Evolutionary conservation across 257 asterid species (phyloP).

Genomic region (Nicotiana obtusifolia): DNA sequence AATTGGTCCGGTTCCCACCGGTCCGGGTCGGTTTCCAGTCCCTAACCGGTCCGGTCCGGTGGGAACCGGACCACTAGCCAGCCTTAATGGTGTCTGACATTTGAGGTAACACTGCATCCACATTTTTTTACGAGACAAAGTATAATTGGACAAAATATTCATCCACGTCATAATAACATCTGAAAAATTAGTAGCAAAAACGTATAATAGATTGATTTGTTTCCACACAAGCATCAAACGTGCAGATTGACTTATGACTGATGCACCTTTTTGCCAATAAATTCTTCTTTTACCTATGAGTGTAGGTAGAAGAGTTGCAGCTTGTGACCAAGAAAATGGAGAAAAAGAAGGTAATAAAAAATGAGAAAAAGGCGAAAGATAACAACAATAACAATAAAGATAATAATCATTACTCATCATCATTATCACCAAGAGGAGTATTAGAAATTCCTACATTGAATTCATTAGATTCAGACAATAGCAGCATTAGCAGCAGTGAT

Average conservation of each 20-base stretch:
- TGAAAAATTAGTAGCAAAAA: too few relatives aligned
- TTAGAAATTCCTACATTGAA: slow-evolving; percentile 51
- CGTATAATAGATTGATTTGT: too few relatives aligned
- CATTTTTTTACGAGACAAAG: too few relatives aligned
- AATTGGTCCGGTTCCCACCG: too few relatives aligned
- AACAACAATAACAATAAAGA: neutral
- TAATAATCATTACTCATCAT: neutral
- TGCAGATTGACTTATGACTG: neutral
- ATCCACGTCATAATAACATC: too few relatives aligned
- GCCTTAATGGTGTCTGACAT: too few relatives aligned
- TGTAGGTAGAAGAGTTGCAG: neutral
- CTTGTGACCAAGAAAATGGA: neutral
- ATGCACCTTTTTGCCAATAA: neutral
- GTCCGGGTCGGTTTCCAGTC: too few relatives aligned
- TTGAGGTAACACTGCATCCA: too few relatives aligned
- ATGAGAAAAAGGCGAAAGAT: neutral
- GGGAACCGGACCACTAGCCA: too few relatives aligned
- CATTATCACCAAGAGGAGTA: slow-evolving; percentile 67
- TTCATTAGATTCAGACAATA: slow-evolving; percentile 34
- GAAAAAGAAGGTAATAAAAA: neutral
- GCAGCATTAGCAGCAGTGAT: slow-evolving; percentile 26
- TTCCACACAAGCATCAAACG: neutral
- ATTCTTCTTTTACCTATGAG: neutral
- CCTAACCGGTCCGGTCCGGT: too few relatives aligned
- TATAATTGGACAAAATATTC: too few relatives aligned